Evolutionary conservation across 345 rosid species (phyloP).

Genomic region (Limnanthes douglasii): DNA sequence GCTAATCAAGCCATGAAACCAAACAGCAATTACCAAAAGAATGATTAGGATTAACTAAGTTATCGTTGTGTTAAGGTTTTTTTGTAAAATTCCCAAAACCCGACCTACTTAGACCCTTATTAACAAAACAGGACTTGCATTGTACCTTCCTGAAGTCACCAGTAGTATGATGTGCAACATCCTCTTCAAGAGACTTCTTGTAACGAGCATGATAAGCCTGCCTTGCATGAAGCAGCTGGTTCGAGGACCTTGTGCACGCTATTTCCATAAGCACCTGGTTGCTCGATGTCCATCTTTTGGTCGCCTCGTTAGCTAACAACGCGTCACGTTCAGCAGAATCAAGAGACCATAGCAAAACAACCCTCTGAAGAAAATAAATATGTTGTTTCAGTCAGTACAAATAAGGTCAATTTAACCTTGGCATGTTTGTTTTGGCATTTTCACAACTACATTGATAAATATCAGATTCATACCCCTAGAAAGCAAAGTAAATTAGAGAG

Average conservation of each 20-base stretch:
- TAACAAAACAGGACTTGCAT: no score
- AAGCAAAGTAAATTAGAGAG: not conserved
- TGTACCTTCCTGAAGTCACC: conserved; percentile 61
- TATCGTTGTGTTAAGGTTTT: not conserved
- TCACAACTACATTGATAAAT: not conserved
- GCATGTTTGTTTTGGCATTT: not conserved
- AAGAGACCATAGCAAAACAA: conserved; percentile 51
- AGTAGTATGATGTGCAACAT: conserved; percentile 46
- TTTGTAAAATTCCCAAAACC: not conserved
- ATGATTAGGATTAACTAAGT: not conserved
- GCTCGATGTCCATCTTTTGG: conserved; percentile 60
- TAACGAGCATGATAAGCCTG: conserved; percentile 61
- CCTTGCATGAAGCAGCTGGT: conserved; percentile 35
- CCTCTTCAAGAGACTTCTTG: conserved; percentile 79
- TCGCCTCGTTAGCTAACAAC: conserved; percentile 43
- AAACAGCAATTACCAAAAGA: not conserved
- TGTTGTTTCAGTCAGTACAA: not conserved
- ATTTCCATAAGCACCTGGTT: conserved; percentile 65
- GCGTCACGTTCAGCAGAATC: conserved; percentile 65
- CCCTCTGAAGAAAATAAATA: conserved; percentile 16
- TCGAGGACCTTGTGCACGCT: conserved; percentile 60
- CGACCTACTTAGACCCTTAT: not conserved
- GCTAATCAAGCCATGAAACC: no score
- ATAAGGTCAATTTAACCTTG: not conserved
- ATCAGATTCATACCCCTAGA: not conserved